These are phyloP conservation scores for Blastobotrys illinoisensis DNA, from an alignment of 1,139 yeast species.

Conservation along the genomic window DNA sequence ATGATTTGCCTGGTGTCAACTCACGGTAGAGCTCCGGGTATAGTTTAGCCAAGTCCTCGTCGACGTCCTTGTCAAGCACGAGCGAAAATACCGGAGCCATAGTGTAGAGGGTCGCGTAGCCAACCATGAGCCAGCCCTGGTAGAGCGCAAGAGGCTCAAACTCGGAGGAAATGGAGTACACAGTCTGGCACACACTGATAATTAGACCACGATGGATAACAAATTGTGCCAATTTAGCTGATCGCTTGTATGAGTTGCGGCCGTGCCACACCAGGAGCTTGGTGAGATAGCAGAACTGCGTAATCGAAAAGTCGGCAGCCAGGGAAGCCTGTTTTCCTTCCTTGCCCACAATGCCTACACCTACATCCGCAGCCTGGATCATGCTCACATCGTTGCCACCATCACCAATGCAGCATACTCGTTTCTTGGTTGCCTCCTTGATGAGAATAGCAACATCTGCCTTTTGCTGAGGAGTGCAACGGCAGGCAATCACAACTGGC, in stretches of 20 bases:
- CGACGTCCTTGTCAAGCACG: slow-evolving; percentile 87
- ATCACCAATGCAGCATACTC: slow-evolving; percentile 98
- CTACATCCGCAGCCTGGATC: slow-evolving; percentile 99
- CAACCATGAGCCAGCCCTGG: slow-evolving; percentile 98
- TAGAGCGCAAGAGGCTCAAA: slow-evolving; percentile 93
- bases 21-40: slow-evolving; percentile 96
- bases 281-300: slow-evolving; percentile 85
- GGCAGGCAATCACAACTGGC: slow-evolving; percentile 94
- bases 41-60: slow-evolving; percentile 77
- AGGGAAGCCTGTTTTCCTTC: slow-evolving; percentile 97
- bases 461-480: slow-evolving; percentile 98
- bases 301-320: slow-evolving; percentile 93
- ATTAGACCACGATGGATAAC: slow-evolving; percentile 93
- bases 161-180: slow-evolving; percentile 74
- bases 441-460: slow-evolving; percentile 89
- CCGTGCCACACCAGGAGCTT: slow-evolving; percentile 96
- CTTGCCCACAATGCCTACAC: slow-evolving; percentile 97
- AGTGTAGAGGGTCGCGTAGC: slow-evolving; percentile 93
- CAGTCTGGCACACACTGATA: slow-evolving; percentile 95
- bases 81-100: slow-evolving; percentile 98
- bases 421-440: slow-evolving; percentile 69
- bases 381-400: slow-evolving; percentile 99
- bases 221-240: slow-evolving; percentile 92
- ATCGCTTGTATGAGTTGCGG: slow-evolving; percentile 89
- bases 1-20: slow-evolving; percentile 77